A percentile compares a stretch with the other conserved stretches of the same genome.
These are phyloP conservation scores for Neonectria faginata DNA, from an alignment of 2,329 filamentous ascomycete species.

Conservation along the genomic window DNA sequence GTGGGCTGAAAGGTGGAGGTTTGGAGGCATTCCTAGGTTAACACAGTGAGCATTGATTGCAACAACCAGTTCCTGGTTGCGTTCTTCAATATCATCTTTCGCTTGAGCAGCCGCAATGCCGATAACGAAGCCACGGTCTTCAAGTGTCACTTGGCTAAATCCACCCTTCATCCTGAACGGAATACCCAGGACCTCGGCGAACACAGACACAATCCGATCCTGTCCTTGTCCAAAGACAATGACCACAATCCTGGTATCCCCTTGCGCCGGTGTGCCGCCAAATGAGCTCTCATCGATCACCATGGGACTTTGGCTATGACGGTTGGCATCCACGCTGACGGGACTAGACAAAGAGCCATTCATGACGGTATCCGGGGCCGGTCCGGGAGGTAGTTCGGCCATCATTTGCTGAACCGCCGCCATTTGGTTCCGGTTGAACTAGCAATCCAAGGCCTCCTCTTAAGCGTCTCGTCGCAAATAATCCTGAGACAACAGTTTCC, in stretches of 20 bases:
- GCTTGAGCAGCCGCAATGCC: constrained; percentile 71
- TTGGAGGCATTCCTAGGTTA: constrained; percentile 76
- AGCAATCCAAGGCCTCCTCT: constrained; percentile 20
- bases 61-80: constrained; percentile 70
- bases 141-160: constrained; percentile 64
- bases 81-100: constrained; percentile 66
- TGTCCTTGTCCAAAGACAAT: constrained; percentile 79
- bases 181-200: constrained; percentile 84
- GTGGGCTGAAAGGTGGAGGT: constrained; percentile 70
- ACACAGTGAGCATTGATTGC: constrained; percentile 83
- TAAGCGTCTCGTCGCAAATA: constrained; percentile 17
- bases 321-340: constrained; percentile 51
- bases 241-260: constrained; percentile 70
- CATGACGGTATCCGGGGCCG: constrained; percentile 41
- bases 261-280: constrained; percentile 60
- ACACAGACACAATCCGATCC: constrained; percentile 78
- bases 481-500: constrained; percentile 14
- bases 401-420: constrained; percentile 55
- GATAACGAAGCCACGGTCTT: constrained; percentile 73
- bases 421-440: constrained; percentile 43
- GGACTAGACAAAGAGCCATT: constrained; percentile 42
- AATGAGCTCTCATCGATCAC: constrained; percentile 55
- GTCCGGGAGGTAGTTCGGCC: constrained; percentile 49
- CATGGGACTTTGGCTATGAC: constrained; percentile 49
- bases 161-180: constrained; percentile 70